A percentile compares a stretch with the other conserved stretches of the same genome.
Conservation (phyloP, 1,284 basidiomycete genomes). For the Melampsora allii-populina region DNA sequence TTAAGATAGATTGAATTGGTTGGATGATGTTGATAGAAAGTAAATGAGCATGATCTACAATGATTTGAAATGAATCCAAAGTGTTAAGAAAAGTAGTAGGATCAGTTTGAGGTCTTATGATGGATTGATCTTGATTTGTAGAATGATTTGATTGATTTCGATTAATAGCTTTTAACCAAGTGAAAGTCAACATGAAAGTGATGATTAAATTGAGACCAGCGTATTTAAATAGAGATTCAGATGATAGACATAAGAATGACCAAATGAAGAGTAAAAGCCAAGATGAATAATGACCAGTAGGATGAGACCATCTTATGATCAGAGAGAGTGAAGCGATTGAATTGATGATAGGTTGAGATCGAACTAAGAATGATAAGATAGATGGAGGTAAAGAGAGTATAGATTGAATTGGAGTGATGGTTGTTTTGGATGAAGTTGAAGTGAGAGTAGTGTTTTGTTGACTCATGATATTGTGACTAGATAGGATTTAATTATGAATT, state of each 20-base stretch:
- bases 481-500: not conserved
- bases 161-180: not conserved
- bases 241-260: not conserved
- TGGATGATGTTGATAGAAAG: not conserved
- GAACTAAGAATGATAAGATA: slow-evolving; percentile 1
- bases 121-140: not conserved
- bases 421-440: not conserved
- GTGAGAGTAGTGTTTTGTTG: not conserved
- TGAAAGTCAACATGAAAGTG: not conserved
- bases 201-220: slow-evolving; percentile 4
- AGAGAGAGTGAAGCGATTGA: not conserved
- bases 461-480: not conserved
- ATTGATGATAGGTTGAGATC: not conserved
- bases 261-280: slow-evolving; percentile 24
- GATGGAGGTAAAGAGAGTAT: slow-evolving; percentile 11
- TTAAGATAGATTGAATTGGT: not conserved
- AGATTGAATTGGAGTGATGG: not conserved
- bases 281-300: slow-evolving; percentile 10
- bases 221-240: not conserved
- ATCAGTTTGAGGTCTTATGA: not conserved
- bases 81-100: not conserved
- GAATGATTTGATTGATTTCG: not conserved
- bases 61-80: slow-evolving; percentile 17
- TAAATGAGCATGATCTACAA: slow-evolving; percentile 8
- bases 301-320: slow-evolving; percentile 19